Conservation (phyloP, 164 flowering plant genomes). For the Nelumbo lutea region DNA sequence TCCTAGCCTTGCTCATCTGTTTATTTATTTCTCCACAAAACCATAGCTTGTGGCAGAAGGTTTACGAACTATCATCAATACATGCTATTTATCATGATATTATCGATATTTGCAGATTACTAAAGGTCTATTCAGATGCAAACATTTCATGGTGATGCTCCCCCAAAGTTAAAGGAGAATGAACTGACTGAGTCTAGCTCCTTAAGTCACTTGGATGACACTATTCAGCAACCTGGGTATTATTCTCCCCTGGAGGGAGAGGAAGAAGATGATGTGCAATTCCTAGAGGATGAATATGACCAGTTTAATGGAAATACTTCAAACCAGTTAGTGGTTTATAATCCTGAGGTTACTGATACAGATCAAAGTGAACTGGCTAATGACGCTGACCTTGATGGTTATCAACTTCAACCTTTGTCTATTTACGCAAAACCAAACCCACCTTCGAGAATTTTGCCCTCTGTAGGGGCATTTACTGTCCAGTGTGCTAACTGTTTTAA, state of each 20-base stretch:
- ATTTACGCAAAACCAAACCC: slow-evolving; percentile 11
- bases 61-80: too few relatives aligned
- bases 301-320: slow-evolving; percentile 18
- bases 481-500: slow-evolving; percentile 82
- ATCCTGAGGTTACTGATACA: slow-evolving; percentile 29
- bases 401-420: slow-evolving; percentile 18
- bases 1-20: too few relatives aligned
- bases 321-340: slow-evolving; percentile 57
- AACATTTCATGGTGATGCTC: slow-evolving; percentile 11
- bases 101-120: background rate
- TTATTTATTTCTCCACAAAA: too few relatives aligned
- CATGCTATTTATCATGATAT: too few relatives aligned
- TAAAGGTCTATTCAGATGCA: slow-evolving; percentile 18
- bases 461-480: slow-evolving; percentile 78
- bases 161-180: slow-evolving; percentile 21
- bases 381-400: slow-evolving; percentile 19
- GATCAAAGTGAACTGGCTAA: slow-evolving; percentile 21
- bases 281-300: slow-evolving; percentile 22
- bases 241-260: slow-evolving; percentile 22
- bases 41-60: too few relatives aligned
- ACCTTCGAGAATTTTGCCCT: slow-evolving; percentile 48
- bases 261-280: slow-evolving; percentile 15
- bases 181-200: slow-evolving; percentile 14
- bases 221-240: slow-evolving; percentile 16
- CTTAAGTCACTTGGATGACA: slow-evolving; percentile 10